Conservation (phyloP, 2,329 filamentous ascomycete species). For the Thielaviopsis euricoi region DNA sequence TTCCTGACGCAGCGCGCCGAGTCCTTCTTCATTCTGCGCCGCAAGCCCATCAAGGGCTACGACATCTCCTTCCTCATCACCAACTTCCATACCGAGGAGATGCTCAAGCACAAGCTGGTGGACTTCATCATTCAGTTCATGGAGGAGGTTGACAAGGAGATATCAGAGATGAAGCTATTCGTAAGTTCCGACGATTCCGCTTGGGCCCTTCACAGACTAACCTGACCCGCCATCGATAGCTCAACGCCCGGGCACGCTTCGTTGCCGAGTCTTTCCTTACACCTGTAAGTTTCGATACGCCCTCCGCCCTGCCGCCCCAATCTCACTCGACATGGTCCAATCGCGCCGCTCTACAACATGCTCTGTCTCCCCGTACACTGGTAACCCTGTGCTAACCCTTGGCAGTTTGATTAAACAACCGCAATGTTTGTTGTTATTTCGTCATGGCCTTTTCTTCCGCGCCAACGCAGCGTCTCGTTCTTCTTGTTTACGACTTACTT, state of each 20-base stretch:
- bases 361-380: background rate
- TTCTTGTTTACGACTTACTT: background rate
- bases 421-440: background rate
- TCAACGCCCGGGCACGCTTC: conserved; percentile 93
- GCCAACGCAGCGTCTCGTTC: background rate
- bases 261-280: conserved; percentile 97
- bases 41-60: conserved; percentile 93
- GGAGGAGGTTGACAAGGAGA: conserved; percentile 99
- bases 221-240: conserved; percentile 32
- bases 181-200: conserved; percentile 35
- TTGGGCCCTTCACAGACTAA: conserved; percentile 11
- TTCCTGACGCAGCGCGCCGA: conserved; percentile 94
- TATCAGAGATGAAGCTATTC: conserved; percentile 99
- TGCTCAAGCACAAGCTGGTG: conserved; percentile 97
- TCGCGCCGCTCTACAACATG: too few relatives aligned
- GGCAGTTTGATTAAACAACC: conserved; percentile 11
- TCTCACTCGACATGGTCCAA: too few relatives aligned
- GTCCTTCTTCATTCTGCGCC: conserved; percentile 86
- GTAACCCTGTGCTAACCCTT: background rate
- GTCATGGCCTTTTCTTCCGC: background rate
- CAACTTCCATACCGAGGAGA: conserved; percentile 96
- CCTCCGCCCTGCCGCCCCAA: too few relatives aligned
- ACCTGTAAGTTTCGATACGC: conserved; percentile 55
- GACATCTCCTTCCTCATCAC: conserved; percentile 98
- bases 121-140: conserved; percentile 99